Evolutionary conservation across 257 asterid genomes (phyloP).

Genomic region (Gynochthodes officinalis): DNA sequence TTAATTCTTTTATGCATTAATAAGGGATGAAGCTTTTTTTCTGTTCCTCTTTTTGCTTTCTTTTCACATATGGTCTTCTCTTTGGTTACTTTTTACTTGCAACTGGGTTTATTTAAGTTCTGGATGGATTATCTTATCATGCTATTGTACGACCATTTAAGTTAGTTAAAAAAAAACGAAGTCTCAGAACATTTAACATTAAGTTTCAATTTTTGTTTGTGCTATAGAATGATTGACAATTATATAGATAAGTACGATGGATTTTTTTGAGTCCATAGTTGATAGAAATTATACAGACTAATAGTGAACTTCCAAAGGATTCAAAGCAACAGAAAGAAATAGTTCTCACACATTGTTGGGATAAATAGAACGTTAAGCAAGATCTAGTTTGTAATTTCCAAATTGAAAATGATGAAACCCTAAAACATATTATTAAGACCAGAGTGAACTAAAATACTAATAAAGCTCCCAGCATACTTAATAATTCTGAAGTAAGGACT

Average conservation of each 20-base stretch:
- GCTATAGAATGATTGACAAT: neutral
- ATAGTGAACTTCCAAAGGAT: neutral
- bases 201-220: neutral
- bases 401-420: slow-evolving; percentile 1
- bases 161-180: too few species aligned
- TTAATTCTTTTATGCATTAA: neutral
- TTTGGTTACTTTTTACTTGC: neutral
- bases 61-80: neutral
- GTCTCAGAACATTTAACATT: too few species aligned
- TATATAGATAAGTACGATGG: neutral
- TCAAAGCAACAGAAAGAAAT: too few species aligned
- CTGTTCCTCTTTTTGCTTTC: neutral
- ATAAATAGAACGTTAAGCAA: neutral
- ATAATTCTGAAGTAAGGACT: too few species aligned
- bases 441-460: neutral
- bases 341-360: too few species aligned
- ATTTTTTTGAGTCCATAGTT: neutral
- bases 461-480: too few species aligned
- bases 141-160: neutral
- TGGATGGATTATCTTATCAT: neutral
- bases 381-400: neutral
- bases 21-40: neutral
- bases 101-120: neutral
- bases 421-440: neutral
- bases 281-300: neutral